phyloP scores from a whole-genome alignment of 148 eudicot genomes.

The Nepenthes gracilis region DNA sequence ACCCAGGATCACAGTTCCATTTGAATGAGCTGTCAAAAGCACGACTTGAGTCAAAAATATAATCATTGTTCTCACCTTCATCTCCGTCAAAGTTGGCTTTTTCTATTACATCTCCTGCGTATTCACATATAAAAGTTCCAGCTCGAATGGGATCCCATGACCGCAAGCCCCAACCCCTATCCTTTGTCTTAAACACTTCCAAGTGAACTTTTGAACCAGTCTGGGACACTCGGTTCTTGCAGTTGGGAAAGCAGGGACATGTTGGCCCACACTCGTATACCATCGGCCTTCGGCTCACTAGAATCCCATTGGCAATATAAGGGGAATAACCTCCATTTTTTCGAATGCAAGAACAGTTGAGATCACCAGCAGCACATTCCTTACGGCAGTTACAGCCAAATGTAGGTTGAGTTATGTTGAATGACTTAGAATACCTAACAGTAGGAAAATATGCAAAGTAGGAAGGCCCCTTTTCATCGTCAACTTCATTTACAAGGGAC shows the following conservation, averaged over 20 bases:
- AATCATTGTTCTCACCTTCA: conserved; percentile 37
- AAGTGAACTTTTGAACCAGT: conserved; percentile 51
- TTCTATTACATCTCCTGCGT: conserved; percentile 69
- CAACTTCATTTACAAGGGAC: conserved; percentile 81
- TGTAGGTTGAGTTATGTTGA: conserved; percentile 30
- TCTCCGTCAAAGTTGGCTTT: conserved; percentile 28
- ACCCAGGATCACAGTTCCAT: conserved; percentile 37
- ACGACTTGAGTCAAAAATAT: conserved; percentile 72
- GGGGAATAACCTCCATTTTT: conserved; percentile 65
- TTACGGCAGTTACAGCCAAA: conserved; percentile 47
- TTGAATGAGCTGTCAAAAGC: conserved; percentile 31
- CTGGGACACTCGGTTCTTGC: conserved; percentile 69
- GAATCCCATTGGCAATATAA: conserved; percentile 46
- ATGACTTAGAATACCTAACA: conserved; percentile 45
- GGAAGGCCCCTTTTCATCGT: conserved; percentile 78
- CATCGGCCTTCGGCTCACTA: conserved; percentile 37
- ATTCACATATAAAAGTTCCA: conserved; percentile 68
- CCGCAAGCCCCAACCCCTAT: conserved; percentile 83
- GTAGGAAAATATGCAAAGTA: conserved; percentile 56
- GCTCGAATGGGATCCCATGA: conserved; percentile 78
- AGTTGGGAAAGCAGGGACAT: conserved; percentile 55
- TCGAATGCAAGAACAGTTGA: conserved; percentile 60
- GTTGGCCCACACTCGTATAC: conserved; percentile 70
- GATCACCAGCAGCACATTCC: conserved; percentile 71
- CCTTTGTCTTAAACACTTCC: conserved; percentile 80